Percentiles rank a stretch among this genome's conserved stretches.
Evolutionary conservation across 2,329 filamentous ascomycete genomes (phyloP).

Genomic region (Tolypocladium pustulatum): DNA sequence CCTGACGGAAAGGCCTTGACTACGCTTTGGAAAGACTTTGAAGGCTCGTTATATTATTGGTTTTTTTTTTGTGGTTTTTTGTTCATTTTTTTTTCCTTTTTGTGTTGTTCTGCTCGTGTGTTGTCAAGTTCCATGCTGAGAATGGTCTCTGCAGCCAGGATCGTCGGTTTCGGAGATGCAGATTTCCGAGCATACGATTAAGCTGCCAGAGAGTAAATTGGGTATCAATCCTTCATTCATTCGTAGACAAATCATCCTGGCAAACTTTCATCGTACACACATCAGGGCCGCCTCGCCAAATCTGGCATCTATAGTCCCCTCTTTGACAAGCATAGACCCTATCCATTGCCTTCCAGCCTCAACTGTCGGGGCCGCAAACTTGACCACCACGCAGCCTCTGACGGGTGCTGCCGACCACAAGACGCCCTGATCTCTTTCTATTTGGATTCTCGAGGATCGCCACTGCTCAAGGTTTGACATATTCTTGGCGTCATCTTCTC

Average conservation of each 20-base stretch:
- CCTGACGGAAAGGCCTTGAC: too few species aligned
- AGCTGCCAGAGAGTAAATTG: too few species aligned
- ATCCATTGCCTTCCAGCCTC: conserved; percentile 78
- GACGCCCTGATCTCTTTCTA: conserved; percentile 50
- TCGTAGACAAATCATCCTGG: too few species aligned
- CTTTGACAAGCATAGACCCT: conserved; percentile 59
- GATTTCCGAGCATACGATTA: too few species aligned
- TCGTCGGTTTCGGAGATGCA: too few species aligned
- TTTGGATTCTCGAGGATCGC: conserved; percentile 42
- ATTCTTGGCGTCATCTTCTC: conserved; percentile 22
- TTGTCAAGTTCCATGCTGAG: too few species aligned
- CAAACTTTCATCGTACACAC: conserved; percentile 41
- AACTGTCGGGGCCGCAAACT: conserved; percentile 75
- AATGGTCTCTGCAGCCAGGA: too few species aligned
- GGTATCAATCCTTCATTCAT: not conserved
- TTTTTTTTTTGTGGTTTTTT: not conserved
- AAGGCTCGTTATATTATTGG: too few species aligned
- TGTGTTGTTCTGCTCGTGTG: too few species aligned
- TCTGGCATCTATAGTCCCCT: conserved; percentile 57
- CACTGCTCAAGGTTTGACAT: conserved; percentile 37
- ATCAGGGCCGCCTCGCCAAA: conserved; percentile 78
- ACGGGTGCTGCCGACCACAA: conserved; percentile 77
- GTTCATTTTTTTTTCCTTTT: not conserved
- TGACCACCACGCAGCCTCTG: conserved; percentile 78
- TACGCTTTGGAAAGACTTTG: too few species aligned